phyloP scores from a whole-genome alignment of 441 rosid species.

The Breynia disticha region DNA sequence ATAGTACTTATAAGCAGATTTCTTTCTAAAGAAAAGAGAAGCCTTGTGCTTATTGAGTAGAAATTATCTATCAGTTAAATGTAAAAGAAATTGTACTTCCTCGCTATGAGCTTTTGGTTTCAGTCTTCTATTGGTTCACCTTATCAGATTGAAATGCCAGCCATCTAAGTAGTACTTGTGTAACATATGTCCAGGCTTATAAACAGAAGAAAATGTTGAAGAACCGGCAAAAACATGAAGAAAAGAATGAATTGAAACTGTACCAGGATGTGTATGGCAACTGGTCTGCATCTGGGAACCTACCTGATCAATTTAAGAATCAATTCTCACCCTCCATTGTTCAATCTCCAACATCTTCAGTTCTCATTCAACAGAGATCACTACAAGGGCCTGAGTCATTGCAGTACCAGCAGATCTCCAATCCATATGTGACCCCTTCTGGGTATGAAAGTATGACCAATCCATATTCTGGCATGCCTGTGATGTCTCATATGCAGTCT shows the following conservation, averaged over 20 bases:
- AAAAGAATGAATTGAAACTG: constrained; percentile 28
- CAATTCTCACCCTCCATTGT: constrained; percentile 27
- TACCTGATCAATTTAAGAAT: constrained; percentile 34
- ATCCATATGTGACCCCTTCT: constrained; percentile 41
- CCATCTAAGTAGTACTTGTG: constrained; percentile 4
- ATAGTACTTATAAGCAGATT: too few relatives aligned
- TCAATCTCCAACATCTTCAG: constrained; percentile 32
- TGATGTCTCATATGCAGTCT: constrained; percentile 38
- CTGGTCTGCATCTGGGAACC: constrained; percentile 37
- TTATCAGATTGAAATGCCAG: neutral
- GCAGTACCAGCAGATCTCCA: constrained; percentile 40
- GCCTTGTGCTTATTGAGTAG: too few relatives aligned
- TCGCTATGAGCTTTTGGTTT: neutral
- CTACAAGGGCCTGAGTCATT: constrained; percentile 41
- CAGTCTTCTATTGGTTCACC: neutral
- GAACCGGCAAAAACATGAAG: constrained; percentile 33
- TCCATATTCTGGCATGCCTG: constrained; percentile 50
- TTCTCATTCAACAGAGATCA: constrained; percentile 39
- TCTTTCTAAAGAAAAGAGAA: too few relatives aligned
- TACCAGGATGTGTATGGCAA: constrained; percentile 33
- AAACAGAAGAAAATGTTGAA: constrained; percentile 42
- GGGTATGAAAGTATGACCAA: constrained; percentile 41
- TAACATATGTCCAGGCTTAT: constrained; percentile 30
- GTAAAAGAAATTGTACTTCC: neutral
- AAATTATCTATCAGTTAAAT: too few relatives aligned